Base-by-base conservation (phyloP, 2,329 filamentous ascomycete species). In the Pyrenochaeta sp. region DNA sequence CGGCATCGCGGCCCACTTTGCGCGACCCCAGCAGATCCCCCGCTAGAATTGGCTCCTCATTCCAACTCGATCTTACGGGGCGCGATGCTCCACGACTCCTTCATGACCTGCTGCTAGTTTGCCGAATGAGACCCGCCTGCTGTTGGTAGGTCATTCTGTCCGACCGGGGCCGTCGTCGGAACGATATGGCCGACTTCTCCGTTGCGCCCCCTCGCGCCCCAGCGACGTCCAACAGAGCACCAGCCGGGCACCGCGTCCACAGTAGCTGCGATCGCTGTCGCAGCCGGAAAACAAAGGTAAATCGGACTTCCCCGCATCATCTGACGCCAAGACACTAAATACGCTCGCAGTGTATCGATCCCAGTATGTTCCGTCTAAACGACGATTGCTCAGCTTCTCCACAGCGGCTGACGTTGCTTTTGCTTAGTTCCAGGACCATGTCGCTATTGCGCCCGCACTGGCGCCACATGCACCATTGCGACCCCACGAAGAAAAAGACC, bases 211-310 rank as follows among this genome's bases (percentile, higher is more conserved):
- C 53, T 43, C 65, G 62, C 43, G 55, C 61, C 48, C 53, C 52
- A 39, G 57, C 61, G 46, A 54, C 62, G 36, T 59, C 64, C 50
- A 65, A 53, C 59, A 71, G 73, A 56, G 63, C 63, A 39, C 66
- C 68, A n/a, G 70, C 65, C 52, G 53, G 66, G 47, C 72, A 77
- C 48, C 70, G 74, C 50, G 74, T 76, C 51, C 74, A 77, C 61
- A 73, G 65, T 59, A 75, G 72, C 62, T 77, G 75, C 55, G 75
- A 77, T 59, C 65, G 75, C 44, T 77, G 75, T 65, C 69, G 74
- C 43, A 77, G 72, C 50, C 62, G 75, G 44, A 77, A 77, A 36
- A 77, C 75, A 25, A 77, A 77, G 69, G 75, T 71, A 72, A 47
- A 52, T 53, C 45, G 48, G n/a, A 34, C 10, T 13, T 42, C 46